Evolutionary conservation across 495 filamentous ascomycete species (phyloP), one percentile per base, ranked within the genome.

Genomic region (Daldinia vernicosa): DNA sequence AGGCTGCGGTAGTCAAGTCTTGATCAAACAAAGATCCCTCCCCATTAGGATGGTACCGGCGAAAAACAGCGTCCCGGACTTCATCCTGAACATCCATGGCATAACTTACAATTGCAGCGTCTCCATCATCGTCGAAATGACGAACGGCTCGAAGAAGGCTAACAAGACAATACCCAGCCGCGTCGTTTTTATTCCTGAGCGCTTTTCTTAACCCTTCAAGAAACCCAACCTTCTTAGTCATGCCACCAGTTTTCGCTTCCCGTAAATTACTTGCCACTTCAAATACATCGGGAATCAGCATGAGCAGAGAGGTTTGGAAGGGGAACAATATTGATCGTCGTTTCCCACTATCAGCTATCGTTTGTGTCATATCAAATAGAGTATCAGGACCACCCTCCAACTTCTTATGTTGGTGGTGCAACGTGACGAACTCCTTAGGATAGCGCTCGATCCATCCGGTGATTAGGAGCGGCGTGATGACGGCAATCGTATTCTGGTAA

Each of bases 1-100:
- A 88, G 11, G 88, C 84, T 35, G 87, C 86, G n/a, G 87, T 89
- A 79, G 89, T 88, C 59, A 89, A 78, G 63, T 89, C 81, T 67
- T 85, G 82, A 60, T 89, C 88, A 55, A 89, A 85, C 27, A 80
- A 65, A 9, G 75, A 72, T 14, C 76, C 79, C 27, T 87, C 86
- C 39, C 75, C 76, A 57, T 81, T 77, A 7, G 80, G 80, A 14
- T 79, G 71, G 45, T 84, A 80, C 39, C 83, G 83, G 33, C 86
- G 82, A 60, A 90, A 90, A 22, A 90, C 86, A 47, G 87, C 87
- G 56, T 90, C 88, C 26, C 82, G 79, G 9, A 90, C 80, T 75
- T 90, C 88, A 65, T 89, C 87, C 72, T 89, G 88, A 19, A 90
- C 84, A 71, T 90, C 88, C 73, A 89, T 80, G 11, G 88, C 88